Conservation (phyloP, 2,329 filamentous ascomycete genomes). For the Aureobasidium sp. region DNA sequence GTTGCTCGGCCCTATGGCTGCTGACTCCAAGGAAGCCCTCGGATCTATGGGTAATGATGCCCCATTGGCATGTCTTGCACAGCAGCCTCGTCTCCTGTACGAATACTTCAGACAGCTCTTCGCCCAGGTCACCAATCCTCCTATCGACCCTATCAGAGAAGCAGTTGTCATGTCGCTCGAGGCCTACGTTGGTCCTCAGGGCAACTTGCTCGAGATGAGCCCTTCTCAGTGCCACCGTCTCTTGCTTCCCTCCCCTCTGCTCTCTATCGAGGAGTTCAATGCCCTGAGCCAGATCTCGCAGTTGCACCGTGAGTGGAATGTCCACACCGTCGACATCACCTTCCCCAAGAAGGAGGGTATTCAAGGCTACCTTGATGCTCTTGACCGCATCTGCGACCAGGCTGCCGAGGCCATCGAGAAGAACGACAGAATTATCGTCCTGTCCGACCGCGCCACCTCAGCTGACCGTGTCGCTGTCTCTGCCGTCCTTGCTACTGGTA, state of each 20-base stretch:
- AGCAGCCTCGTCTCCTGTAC: constrained; percentile 78
- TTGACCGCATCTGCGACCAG: constrained; percentile 82
- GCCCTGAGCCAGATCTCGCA: constrained; percentile 69
- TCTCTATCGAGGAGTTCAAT: constrained; percentile 87
- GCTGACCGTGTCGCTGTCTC: constrained; percentile 79
- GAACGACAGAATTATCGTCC: constrained; percentile 74
- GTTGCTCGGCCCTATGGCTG: constrained; percentile 88
- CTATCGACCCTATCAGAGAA: constrained; percentile 93
- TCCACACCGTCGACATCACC: constrained; percentile 84
- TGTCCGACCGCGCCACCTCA: constrained; percentile 82
- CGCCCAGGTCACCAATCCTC: constrained; percentile 94
- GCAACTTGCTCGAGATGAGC: constrained; percentile 91
- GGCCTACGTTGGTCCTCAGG: constrained; percentile 92
- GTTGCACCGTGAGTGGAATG: constrained; percentile 71
- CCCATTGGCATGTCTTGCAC: constrained; percentile 82
- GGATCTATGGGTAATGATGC: constrained; percentile 98
- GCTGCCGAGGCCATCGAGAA: constrained; percentile 76
- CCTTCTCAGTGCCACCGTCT: constrained; percentile 78
- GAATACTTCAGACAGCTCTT: constrained; percentile 98
- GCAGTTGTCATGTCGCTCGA: constrained; percentile 97
- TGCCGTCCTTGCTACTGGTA: constrained; percentile 76
- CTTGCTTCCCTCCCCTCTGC: constrained; percentile 76
- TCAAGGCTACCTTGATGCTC: constrained; percentile 73
- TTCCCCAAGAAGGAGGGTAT: constrained; percentile 81
- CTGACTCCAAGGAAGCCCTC: constrained; percentile 92